Evolutionary conservation across 345 rosid species (phyloP).

Genomic region (Salix brachista): DNA sequence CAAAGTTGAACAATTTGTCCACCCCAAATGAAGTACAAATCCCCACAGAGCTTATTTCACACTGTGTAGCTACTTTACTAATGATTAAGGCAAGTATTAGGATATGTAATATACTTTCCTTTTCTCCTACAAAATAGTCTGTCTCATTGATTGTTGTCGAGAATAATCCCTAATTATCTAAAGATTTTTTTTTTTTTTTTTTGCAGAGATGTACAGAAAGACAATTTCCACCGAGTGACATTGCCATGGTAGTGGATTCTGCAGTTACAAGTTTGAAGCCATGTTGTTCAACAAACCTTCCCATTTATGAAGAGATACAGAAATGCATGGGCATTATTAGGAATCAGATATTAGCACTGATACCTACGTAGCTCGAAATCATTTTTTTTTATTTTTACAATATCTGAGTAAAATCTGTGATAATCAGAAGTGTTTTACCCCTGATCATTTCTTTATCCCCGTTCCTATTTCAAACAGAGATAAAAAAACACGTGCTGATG

Average conservation of each 20-base stretch:
- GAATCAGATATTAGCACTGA: conserved; percentile 47
- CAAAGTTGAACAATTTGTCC: conserved; percentile 24
- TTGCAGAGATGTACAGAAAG: conserved; percentile 86
- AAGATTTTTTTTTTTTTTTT: no score
- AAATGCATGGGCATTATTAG: conserved; percentile 79
- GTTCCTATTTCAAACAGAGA: no score
- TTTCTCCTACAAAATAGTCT: not conserved
- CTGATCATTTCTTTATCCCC: no score
- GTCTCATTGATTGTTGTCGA: not conserved
- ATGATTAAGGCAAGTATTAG: conserved; percentile 62
- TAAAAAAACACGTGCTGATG: no score
- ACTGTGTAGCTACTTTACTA: conserved; percentile 66
- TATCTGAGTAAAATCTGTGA: not conserved
- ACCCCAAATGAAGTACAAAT: conserved; percentile 41
- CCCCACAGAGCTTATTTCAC: conserved; percentile 59
- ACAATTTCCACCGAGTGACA: conserved; percentile 75
- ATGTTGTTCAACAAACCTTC: conserved; percentile 66
- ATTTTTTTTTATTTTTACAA: not conserved
- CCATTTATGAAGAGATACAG: conserved; percentile 76
- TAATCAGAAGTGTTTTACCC: not conserved
- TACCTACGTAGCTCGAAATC: conserved; percentile 20
- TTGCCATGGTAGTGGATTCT: conserved; percentile 69
- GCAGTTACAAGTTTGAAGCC: conserved; percentile 77
- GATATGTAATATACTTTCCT: not conserved
- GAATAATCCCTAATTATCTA: not conserved